These are phyloP conservation scores for Mariannaea sp. DNA, from an alignment of 2,329 filamentous ascomycete genomes.

Conservation along the genomic window DNA sequence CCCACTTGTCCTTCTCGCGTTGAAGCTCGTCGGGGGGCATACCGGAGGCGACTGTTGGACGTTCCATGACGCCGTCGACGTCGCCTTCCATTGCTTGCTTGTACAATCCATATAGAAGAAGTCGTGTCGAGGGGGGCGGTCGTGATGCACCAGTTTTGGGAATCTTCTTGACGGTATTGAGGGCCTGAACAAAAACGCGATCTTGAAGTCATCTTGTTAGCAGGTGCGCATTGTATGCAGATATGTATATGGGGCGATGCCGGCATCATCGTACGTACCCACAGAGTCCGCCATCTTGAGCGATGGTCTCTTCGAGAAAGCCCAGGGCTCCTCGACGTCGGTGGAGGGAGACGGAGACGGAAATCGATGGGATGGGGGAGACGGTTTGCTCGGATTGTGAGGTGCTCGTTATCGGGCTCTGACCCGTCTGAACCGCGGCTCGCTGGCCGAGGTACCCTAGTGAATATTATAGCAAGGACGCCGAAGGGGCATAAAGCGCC, in stretches of 20 bases:
- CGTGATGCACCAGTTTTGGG: conserved; percentile 89
- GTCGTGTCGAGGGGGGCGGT: conserved; percentile 80
- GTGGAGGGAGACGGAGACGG: conserved; percentile 21
- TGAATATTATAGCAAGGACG: conserved; percentile 25
- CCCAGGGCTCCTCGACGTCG: conserved; percentile 26
- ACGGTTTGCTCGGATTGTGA: conserved; percentile 22
- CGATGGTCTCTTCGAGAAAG: conserved; percentile 19
- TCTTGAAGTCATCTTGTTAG: conserved; percentile 59
- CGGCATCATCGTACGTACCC: conserved; percentile 32
- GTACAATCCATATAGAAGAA: conserved; percentile 96
- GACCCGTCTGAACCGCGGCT: conserved; percentile 37
- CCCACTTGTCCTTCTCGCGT: conserved; percentile 75
- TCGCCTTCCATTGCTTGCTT: conserved; percentile 99
- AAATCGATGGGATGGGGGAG: conserved; percentile 23
- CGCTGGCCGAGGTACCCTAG: conserved; percentile 38
- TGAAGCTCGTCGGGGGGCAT: conserved; percentile 58
- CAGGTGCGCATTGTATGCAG: too few relatives aligned
- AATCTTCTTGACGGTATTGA: conserved; percentile 98
- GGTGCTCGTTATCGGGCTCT: conserved; percentile 35
- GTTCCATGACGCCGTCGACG: conserved; percentile 90
- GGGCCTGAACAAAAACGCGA: conserved; percentile 96
- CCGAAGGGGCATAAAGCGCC: conserved; percentile 6
- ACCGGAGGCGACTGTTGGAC: conserved; percentile 62
- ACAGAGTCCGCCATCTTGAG: conserved; percentile 39
- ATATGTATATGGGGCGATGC: background rate